Conservation (phyloP, 2,329 filamentous ascomycete genomes). For the Kalmusia sp. region DNA sequence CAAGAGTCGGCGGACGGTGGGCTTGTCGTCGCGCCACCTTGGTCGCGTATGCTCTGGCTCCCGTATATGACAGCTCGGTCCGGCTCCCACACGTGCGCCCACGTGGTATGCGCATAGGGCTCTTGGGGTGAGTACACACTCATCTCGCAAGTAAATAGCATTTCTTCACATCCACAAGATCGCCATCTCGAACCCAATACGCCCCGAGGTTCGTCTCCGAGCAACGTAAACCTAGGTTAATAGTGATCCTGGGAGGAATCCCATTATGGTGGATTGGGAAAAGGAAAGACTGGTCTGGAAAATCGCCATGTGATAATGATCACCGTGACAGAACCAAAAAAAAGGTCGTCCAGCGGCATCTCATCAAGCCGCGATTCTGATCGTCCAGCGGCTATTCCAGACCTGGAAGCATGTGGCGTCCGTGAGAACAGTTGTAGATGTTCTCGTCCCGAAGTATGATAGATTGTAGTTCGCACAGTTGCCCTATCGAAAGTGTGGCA, state of each 20-base stretch:
- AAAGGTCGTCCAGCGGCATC: too few relatives aligned
- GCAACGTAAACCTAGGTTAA: too few relatives aligned
- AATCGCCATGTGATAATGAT: too few relatives aligned
- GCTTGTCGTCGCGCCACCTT: neutral
- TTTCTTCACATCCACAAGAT: neutral
- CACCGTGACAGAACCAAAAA: too few relatives aligned
- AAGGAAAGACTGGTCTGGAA: too few relatives aligned
- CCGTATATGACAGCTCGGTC: neutral
- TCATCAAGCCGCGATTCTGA: too few relatives aligned
- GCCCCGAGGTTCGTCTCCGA: too few relatives aligned
- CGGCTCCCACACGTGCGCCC: neutral
- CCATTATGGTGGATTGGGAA: too few relatives aligned
- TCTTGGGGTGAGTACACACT: neutral
- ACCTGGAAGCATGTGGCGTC: neutral
- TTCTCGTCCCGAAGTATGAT: neutral
- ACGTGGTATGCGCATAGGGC: neutral
- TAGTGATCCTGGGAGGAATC: too few relatives aligned
- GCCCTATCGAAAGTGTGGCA: neutral
- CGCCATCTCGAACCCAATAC: too few relatives aligned
- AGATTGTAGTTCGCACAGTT: neutral
- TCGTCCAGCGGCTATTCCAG: too few relatives aligned
- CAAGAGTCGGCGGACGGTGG: too few relatives aligned
- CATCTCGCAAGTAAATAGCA: neutral
- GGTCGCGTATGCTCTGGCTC: neutral
- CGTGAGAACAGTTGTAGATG: neutral